These are phyloP conservation scores for Euryodendron excelsum DNA, from an alignment of 148 eudicot species.

Conservation along the genomic window DNA sequence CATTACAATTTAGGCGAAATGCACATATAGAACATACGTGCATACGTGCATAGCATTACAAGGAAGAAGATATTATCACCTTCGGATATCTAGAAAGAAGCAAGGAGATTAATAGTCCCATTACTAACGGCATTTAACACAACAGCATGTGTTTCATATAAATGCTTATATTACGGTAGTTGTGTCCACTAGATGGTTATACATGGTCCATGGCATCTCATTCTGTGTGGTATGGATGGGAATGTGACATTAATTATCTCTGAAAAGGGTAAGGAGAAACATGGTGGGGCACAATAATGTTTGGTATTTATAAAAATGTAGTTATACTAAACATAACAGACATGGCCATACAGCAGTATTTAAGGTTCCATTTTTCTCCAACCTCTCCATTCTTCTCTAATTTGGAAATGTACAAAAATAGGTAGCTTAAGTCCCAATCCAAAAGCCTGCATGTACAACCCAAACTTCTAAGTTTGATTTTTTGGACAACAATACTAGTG, in stretches of 20 bases:
- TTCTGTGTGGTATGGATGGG: background rate
- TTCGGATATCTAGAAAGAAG: background rate
- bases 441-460: background rate
- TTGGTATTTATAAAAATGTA: background rate
- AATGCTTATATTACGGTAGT: background rate
- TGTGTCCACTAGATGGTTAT: background rate
- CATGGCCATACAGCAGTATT: background rate
- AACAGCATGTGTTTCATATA: background rate
- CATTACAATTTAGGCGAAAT: background rate
- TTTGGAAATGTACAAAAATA: background rate
- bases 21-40: background rate
- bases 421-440: background rate
- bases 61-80: background rate
- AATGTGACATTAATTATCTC: background rate
- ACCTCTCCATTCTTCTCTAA: background rate
- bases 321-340: background rate
- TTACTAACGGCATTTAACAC: background rate
- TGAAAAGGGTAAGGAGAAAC: background rate
- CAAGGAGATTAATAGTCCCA: slow-evolving; percentile 4
- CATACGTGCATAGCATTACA: background rate
- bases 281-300: background rate
- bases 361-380: background rate
- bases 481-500: background rate
- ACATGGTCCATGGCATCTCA: background rate
- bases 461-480: background rate